Evolutionary conservation across 192 early-diverging fungal species (phyloP), one percentile per base, ranked within the genome.

Genomic region (Allomyces macrogynus): DNA sequence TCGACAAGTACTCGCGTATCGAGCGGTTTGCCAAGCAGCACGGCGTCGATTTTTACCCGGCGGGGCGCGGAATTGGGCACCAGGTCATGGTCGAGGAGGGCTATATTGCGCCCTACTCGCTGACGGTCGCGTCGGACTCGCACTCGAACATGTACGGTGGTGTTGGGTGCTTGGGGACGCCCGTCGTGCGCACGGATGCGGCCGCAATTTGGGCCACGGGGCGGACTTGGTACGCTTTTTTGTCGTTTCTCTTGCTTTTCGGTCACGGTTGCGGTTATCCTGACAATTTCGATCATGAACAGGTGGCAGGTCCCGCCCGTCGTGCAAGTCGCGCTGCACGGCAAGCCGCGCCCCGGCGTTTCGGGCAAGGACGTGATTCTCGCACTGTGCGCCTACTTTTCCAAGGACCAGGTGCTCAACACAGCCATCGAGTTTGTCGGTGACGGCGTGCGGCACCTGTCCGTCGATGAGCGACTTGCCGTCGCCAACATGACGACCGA

Each of bases 141-240:
- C 95, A 99, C 71, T 96, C 95, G 5, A 99, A 99, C 77, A 99
- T 96, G 91, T 99, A 99, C 74, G 95, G 95, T 57, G 95, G 93
- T 68, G 86, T 99, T 66, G 93, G 93, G 40, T 82, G 84, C 62
- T 76, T 99, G 63, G 95, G 95, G 44, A 96, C 95, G 26, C 95
- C 95, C 23, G 88, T 99, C 62, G 95, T 99, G 43, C 83, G 95
- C 26, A 99, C 95, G 9, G 95, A 99, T 70, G 95, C 95, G 0
- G 95, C 95, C 0, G 89, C 95, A 0, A 90, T 99, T 65, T 99
- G 95, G 95, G 92, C 95, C 8, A 96, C 95, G 0, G 87, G 93
- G 4, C 82, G 86, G 67, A 99, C 93, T 1, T 99, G 95, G 95
- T 40, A 40, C 32, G 32, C 8, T 40, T 40, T 27, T 27, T 4